Evolutionary conservation across 1,284 basidiomycete species (phyloP).

Genomic region (Inonotus obliquus): DNA sequence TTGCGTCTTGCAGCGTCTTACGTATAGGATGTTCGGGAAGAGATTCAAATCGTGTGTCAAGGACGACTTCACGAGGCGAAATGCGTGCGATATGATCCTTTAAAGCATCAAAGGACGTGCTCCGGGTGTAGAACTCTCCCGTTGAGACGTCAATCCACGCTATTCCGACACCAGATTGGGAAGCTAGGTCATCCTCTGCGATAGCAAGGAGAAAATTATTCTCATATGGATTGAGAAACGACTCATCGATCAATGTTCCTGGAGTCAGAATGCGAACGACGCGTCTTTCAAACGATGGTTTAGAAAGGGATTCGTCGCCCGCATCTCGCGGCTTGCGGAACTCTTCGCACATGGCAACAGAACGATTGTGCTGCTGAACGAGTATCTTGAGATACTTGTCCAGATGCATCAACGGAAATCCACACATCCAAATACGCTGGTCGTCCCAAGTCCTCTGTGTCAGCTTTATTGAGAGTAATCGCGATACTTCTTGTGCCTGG

Average conservation of each 20-base stretch:
- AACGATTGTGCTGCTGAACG: slow-evolving; percentile 76
- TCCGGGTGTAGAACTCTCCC: slow-evolving; percentile 85
- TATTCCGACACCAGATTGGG: slow-evolving; percentile 40
- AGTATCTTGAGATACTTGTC: slow-evolving; percentile 84
- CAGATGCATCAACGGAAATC: slow-evolving; percentile 83
- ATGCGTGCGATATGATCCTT: slow-evolving; percentile 85
- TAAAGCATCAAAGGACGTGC: slow-evolving; percentile 48
- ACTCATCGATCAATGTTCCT: slow-evolving; percentile 88
- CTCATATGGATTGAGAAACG: slow-evolving; percentile 78
- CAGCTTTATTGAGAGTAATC: slow-evolving; percentile 77
- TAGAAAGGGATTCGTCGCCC: slow-evolving; percentile 33
- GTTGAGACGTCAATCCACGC: slow-evolving; percentile 97
- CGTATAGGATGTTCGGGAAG: slow-evolving; percentile 40
- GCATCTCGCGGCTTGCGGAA: slow-evolving; percentile 47
- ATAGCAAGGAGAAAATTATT: slow-evolving; percentile 87
- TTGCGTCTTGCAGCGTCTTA: slow-evolving; percentile 45
- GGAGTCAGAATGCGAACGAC: slow-evolving; percentile 87
- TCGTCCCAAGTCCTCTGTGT: slow-evolving; percentile 71
- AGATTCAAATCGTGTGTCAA: slow-evolving; percentile 45
- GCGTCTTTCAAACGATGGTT: slow-evolving; percentile 63
- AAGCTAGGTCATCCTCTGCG: slow-evolving; percentile 14
- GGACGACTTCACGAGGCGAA: slow-evolving; percentile 77
- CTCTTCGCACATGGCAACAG: slow-evolving; percentile 92
- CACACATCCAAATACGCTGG: slow-evolving; percentile 73
- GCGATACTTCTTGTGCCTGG: slow-evolving; percentile 77